Base-by-base conservation (phyloP, 2,329 filamentous ascomycete species). In the Coniella vitis region DNA sequence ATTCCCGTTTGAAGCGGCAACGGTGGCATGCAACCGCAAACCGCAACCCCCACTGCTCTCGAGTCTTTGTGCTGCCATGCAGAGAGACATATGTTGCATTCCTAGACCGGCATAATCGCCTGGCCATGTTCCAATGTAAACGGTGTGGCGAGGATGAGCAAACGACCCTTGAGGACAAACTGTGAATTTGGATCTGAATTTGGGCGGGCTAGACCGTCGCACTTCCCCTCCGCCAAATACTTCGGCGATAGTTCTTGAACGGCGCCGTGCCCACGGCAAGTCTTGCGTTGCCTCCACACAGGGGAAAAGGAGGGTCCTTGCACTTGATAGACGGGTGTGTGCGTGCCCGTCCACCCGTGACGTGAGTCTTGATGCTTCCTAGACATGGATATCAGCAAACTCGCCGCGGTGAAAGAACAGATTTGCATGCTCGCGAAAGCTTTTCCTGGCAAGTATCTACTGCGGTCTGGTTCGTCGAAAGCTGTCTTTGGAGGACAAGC, bases 31-130 rank as follows among this genome's bases (percentile, higher is more conserved):
- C 38, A 52, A 25, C 34, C 38, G 42, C 22, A 20, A 17, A 21
- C 39, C 25, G 37, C 21, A 38, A 22, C 35, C 42, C 43, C 38
- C 41, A 12, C 42, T 47, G 19, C 42, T 37, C 22, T 47, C 47
- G 38, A 49, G 42, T 52, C 38, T 47, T 31, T 34, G 43, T 35
- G 37, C 32, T 35, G 22, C 37, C 21, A 32, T 38, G 42, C 20
- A 9, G 16, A 35, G 34, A 34, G 34, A 16, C 20, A 37, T 35
- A 39, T 20, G 12, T 25, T 17, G 20, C 29, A 22, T 2, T 10
- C 19, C 32, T 34, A n/a, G 16, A 12, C 25, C 29, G 20, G 25
- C 10, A 29, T 5, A 29, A 10, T 29, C 25, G 10, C 25, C 25
- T 5, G 25, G 5, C 5, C 25, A 29, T 10, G 10, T 29, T n/a